Evolutionary conservation across 2,329 filamentous ascomycete genomes (phyloP).

Genomic region (Juglanconis oblonga): DNA sequence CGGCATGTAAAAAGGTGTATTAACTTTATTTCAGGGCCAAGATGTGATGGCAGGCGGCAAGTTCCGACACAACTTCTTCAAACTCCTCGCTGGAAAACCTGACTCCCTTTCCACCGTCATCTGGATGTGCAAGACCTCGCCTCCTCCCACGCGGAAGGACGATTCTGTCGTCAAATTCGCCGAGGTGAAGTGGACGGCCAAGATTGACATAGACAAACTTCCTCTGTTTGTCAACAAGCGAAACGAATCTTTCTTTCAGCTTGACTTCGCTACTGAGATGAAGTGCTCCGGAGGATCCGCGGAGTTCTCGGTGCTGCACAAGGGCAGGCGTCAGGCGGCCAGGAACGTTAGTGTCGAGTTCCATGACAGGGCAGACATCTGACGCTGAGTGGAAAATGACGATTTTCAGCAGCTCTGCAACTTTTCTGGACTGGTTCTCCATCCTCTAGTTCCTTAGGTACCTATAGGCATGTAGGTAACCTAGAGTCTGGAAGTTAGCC

Average conservation of each 20-base stretch:
- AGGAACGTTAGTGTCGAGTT: conserved; percentile 19
- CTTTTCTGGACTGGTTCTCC: too few relatives aligned
- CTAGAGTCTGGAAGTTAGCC: too few relatives aligned
- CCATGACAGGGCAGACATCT: neutral
- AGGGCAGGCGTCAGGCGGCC: conserved; percentile 12
- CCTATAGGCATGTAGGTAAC: too few relatives aligned
- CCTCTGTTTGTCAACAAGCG: neutral
- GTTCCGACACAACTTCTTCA: neutral
- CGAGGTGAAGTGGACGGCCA: conserved; percentile 15
- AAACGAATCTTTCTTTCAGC: neutral
- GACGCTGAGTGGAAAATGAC: neutral
- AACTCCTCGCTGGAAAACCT: neutral
- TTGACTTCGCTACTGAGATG: conserved; percentile 18
- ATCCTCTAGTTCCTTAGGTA: too few relatives aligned
- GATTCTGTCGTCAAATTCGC: conserved; percentile 3
- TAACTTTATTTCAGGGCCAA: neutral
- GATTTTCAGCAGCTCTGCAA: too few relatives aligned
- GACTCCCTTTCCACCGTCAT: neutral
- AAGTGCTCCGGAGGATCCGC: conserved; percentile 9
- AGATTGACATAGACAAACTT: conserved; percentile 9
- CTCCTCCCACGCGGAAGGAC: conserved; percentile 1
- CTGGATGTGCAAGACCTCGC: neutral
- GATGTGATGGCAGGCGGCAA: neutral
- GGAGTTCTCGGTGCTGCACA: conserved; percentile 19
- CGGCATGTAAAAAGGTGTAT: neutral